A percentile compares a stretch with the other conserved stretches of the same genome.
Conservation (phyloP, 495 filamentous ascomycete species). For the Sordaria brevicollis region DNA sequence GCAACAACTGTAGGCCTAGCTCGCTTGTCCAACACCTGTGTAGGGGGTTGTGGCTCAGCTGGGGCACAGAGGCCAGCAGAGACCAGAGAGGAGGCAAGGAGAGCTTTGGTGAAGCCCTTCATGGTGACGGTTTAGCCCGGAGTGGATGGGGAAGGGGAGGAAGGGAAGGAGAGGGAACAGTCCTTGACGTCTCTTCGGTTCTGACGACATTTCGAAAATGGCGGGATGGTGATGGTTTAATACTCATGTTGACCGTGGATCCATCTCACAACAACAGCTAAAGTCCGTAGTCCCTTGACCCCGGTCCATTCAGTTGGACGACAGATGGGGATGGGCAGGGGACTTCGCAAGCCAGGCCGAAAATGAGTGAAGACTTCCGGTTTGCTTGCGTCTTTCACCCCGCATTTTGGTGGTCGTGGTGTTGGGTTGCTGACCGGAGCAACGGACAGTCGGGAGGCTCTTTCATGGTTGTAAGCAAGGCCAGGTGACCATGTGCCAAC, state of each 20-base stretch:
- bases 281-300: neutral
- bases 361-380: neutral
- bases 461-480: neutral
- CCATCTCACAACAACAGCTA: neutral
- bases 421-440: neutral
- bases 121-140: slow-evolving; percentile 9
- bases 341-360: neutral
- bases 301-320: neutral
- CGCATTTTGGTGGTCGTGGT: neutral
- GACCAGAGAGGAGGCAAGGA: slow-evolving; percentile 11
- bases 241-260: neutral
- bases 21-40: slow-evolving; percentile 24
- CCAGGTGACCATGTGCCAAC: slow-evolving; percentile 14
- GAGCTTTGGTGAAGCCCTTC: slow-evolving; percentile 16
- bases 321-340: neutral
- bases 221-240: neutral
- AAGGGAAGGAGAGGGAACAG: neutral
- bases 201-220: neutral
- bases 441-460: neutral
- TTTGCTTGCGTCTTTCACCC: neutral
- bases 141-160: neutral
- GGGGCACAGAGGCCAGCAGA: slow-evolving; percentile 21
- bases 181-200: neutral
- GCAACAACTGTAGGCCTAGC: slow-evolving; percentile 36
- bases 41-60: slow-evolving; percentile 20